Evolutionary conservation across 2,329 filamentous ascomycete species (phyloP).

Genomic region (Pseudogymnoascus sp.): DNA sequence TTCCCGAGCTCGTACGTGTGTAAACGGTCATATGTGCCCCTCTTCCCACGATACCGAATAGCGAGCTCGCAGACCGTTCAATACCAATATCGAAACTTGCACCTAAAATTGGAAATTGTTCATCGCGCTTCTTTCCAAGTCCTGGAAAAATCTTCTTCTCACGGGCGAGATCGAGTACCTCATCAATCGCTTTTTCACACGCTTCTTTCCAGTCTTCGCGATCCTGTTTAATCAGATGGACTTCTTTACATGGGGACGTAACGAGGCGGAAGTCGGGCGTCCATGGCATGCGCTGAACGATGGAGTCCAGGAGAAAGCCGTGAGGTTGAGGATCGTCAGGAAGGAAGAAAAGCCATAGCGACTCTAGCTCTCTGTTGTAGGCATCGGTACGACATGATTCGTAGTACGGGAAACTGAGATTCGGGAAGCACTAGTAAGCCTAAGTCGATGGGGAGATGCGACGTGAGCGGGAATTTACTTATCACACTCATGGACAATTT

Average conservation of each 20-base stretch:
- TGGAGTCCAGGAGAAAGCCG: constrained; percentile 42
- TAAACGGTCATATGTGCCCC: constrained; percentile 63
- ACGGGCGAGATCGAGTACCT: constrained; percentile 21
- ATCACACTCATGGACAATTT: constrained; percentile 36
- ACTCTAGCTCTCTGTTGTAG: constrained; percentile 35
- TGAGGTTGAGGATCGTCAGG: constrained; percentile 40
- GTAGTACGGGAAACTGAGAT: constrained; percentile 15
- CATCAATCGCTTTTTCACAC: not conserved
- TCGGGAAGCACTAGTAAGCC: not conserved
- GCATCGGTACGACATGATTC: constrained; percentile 36
- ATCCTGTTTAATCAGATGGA: not conserved
- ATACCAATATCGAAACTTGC: constrained; percentile 25
- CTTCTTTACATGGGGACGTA: not conserved
- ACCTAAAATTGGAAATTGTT: not conserved
- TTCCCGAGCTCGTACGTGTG: constrained; percentile 36
- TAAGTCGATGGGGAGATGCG: not conserved
- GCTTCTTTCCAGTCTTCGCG: not conserved
- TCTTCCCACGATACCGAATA: constrained; percentile 62
- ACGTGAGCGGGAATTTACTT: constrained; percentile 30
- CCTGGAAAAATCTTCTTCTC: not conserved
- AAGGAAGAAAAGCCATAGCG: constrained; percentile 41
- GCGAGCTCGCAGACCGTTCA: constrained; percentile 53
- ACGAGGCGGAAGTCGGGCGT: constrained; percentile 33
- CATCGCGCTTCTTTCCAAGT: not conserved
- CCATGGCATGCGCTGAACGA: constrained; percentile 42